Conservation (phyloP, 1,139 yeast genomes). For the Yamadazyma membranifaciens region DNA sequence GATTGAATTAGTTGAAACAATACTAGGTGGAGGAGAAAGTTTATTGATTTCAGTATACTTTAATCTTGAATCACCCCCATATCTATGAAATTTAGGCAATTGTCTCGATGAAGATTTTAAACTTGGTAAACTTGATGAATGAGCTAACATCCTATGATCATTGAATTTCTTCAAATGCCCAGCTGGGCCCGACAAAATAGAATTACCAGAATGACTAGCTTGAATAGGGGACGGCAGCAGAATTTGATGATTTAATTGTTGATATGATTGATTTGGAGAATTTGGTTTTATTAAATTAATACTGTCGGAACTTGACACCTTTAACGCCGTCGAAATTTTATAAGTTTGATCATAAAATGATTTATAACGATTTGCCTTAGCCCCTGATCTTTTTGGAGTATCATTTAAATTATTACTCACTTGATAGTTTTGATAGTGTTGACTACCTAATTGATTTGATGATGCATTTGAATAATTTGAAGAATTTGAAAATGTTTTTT, state of each 20-base stretch:
- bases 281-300: slow-evolving; percentile 30
- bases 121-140: slow-evolving; percentile 40
- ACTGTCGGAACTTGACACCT: slow-evolving; percentile 44
- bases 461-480: slow-evolving; percentile 26
- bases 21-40: slow-evolving; percentile 15
- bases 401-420: background rate
- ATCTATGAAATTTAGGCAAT: slow-evolving; percentile 10
- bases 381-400: slow-evolving; percentile 41
- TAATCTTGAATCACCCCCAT: slow-evolving; percentile 12
- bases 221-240: background rate
- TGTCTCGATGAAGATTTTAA: slow-evolving; percentile 12
- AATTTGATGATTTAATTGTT: slow-evolving; percentile 5
- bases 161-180: slow-evolving; percentile 7
- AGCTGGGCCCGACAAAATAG: background rate
- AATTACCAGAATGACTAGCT: background rate
- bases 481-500: slow-evolving; percentile 34
- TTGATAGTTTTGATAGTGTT: slow-evolving; percentile 2
- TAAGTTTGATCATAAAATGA: slow-evolving; percentile 49
- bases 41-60: slow-evolving; percentile 11
- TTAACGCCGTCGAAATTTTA: slow-evolving; percentile 46
- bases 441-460: background rate
- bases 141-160: slow-evolving; percentile 26
- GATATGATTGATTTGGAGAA: slow-evolving; percentile 13
- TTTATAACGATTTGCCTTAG: slow-evolving; percentile 52
- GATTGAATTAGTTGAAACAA: slow-evolving; percentile 5